Evolutionary conservation across 768 basidiomycete genomes (phyloP).

Genomic region (Amyloporia xantha): DNA sequence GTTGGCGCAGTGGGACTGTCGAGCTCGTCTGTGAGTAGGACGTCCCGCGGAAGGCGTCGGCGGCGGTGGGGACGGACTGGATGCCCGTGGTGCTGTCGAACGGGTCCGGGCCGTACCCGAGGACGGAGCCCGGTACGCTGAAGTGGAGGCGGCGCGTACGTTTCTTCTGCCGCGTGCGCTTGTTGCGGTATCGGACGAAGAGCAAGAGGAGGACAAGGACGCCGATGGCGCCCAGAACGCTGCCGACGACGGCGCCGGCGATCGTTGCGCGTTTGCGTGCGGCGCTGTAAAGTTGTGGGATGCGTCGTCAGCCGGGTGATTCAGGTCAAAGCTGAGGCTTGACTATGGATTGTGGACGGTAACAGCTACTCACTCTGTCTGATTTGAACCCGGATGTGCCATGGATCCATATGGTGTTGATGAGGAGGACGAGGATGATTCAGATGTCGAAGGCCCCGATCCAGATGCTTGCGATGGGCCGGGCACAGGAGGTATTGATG

Average conservation of each 20-base stretch:
- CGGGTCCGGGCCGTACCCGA: constrained; percentile 3
- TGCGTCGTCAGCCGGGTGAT: too few species aligned
- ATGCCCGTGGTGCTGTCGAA: constrained; percentile 2
- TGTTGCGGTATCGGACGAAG: neutral
- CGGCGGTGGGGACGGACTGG: constrained; percentile 2
- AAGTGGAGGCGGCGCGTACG: neutral
- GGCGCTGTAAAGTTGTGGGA: neutral
- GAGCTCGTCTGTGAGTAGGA: neutral
- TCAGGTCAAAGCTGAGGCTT: too few species aligned
- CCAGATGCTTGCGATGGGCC: too few species aligned
- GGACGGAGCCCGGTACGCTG: neutral
- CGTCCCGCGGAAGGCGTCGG: constrained; percentile 3
- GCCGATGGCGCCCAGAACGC: neutral
- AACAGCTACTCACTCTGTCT: neutral
- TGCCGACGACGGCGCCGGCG: constrained; percentile 2
- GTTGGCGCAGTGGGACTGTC: neutral
- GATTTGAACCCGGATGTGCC: neutral
- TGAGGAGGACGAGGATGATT: too few species aligned
- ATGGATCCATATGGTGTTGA: neutral
- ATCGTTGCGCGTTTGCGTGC: neutral
- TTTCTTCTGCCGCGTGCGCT: neutral
- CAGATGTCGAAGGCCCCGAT: too few species aligned
- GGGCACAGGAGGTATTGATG: too few species aligned
- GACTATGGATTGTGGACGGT: too few species aligned
- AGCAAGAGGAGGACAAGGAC: neutral